Conservation (phyloP, 176 grass and related monocot species). For the Aegilops bicornis region DNA sequence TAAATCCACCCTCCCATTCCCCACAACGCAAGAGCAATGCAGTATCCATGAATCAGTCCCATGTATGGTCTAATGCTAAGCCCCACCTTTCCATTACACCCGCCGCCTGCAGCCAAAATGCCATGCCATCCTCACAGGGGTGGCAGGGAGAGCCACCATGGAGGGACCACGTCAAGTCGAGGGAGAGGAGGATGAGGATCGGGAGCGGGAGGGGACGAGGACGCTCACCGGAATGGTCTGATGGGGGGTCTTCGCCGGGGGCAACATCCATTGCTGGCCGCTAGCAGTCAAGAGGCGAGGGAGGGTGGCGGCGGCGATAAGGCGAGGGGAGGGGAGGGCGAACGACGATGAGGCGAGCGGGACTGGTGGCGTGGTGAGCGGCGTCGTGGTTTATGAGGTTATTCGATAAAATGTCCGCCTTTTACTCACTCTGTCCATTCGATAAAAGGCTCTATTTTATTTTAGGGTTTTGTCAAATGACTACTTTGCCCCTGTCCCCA, state of each 20-base stretch:
- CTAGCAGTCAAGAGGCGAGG: neutral
- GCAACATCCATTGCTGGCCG: neutral
- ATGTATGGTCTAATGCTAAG: too few relatives aligned
- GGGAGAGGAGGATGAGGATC: neutral
- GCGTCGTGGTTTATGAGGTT: too few relatives aligned
- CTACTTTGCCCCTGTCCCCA: too few relatives aligned
- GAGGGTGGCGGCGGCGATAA: too few relatives aligned
- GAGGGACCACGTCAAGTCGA: neutral
- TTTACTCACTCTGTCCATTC: too few relatives aligned
- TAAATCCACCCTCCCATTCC: neutral
- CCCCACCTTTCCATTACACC: neutral
- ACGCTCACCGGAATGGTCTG: neutral
- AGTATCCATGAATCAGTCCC: neutral
- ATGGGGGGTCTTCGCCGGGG: neutral
- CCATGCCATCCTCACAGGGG: neutral
- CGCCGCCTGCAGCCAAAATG: neutral
- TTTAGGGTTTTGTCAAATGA: too few relatives aligned
- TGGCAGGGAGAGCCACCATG: neutral
- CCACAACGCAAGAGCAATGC: neutral
- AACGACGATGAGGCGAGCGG: too few relatives aligned
- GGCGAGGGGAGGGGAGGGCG: too few relatives aligned
- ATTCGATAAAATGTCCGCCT: too few relatives aligned
- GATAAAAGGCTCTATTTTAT: too few relatives aligned
- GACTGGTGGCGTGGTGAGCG: too few relatives aligned
- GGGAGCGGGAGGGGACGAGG: too few relatives aligned